Evolutionary conservation across 2,329 filamentous ascomycete species (phyloP).

Genomic region (Colletotrichum sp.): DNA sequence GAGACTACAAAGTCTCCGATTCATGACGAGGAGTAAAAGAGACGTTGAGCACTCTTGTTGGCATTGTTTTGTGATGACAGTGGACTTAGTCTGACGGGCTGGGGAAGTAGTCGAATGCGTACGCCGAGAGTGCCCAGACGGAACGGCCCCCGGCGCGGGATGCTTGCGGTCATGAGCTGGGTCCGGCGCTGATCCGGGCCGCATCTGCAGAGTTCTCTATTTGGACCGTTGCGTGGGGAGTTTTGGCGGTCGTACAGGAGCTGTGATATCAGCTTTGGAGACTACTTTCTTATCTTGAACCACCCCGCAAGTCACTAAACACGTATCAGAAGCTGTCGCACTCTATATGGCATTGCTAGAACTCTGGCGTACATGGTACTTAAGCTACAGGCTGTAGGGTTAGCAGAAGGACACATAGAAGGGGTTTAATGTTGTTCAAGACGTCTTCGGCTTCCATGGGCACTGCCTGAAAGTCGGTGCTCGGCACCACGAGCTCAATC

Average conservation of each 20-base stretch:
- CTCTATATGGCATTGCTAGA: background rate
- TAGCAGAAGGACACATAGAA: background rate
- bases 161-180: background rate
- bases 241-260: background rate
- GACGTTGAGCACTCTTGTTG: background rate
- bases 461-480: background rate
- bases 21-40: background rate
- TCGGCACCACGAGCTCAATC: background rate
- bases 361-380: background rate
- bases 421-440: background rate
- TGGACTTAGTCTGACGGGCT: background rate
- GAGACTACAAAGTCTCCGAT: background rate
- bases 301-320: background rate
- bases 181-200: background rate
- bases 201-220: background rate
- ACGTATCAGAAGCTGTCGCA: background rate
- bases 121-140: background rate
- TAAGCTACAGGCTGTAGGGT: background rate
- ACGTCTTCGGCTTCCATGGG: background rate
- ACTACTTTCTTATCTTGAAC: background rate
- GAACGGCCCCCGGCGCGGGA: background rate
- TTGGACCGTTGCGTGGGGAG: background rate
- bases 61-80: background rate
- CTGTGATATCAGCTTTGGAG: background rate
- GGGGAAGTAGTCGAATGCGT: background rate